Evolutionary conservation across 306 rosid species (phyloP).

Genomic region (cucumber (Cucumis sativus)): DNA sequence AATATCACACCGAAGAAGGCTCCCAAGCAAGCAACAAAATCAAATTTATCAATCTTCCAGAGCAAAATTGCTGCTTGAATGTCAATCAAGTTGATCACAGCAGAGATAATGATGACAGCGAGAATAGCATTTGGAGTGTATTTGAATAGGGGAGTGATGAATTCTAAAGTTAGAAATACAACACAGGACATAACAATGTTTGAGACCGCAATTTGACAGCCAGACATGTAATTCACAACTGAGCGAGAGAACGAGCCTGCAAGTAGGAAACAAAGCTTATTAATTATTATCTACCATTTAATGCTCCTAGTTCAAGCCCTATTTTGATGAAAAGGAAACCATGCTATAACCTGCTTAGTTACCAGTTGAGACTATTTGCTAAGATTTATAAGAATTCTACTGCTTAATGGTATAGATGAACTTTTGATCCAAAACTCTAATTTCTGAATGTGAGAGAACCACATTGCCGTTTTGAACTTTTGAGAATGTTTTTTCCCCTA

Average conservation of each 20-base stretch:
- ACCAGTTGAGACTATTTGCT: not conserved
- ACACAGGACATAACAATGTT: constrained; percentile 81
- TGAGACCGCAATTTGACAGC: constrained; percentile 83
- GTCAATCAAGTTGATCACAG: constrained; percentile 81
- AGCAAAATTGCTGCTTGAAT: constrained; percentile 67
- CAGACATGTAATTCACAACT: constrained; percentile 87
- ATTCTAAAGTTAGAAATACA: constrained; percentile 65
- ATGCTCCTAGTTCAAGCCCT: not conserved
- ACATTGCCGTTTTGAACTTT: not conserved
- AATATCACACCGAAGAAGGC: constrained; percentile 92
- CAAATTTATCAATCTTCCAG: constrained; percentile 89
- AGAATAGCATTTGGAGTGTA: constrained; percentile 94
- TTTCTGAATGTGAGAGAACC: not conserved
- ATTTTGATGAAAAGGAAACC: not conserved
- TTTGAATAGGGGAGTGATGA: constrained; percentile 82
- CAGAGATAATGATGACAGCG: constrained; percentile 76
- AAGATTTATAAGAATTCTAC: not conserved
- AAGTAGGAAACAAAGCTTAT: constrained; percentile 8
- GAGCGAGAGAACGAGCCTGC: constrained; percentile 96
- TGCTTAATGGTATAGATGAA: not conserved
- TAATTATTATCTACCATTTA: constrained; percentile 3
- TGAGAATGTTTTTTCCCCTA: not conserved
- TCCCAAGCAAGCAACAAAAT: constrained; percentile 91
- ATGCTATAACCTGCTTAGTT: not conserved
- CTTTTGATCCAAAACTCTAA: not conserved